Percentiles rank a stretch among this genome's conserved stretches.
Conservation (phyloP, 2,329 filamentous ascomycete species). For the Hypoxylon sp. region DNA sequence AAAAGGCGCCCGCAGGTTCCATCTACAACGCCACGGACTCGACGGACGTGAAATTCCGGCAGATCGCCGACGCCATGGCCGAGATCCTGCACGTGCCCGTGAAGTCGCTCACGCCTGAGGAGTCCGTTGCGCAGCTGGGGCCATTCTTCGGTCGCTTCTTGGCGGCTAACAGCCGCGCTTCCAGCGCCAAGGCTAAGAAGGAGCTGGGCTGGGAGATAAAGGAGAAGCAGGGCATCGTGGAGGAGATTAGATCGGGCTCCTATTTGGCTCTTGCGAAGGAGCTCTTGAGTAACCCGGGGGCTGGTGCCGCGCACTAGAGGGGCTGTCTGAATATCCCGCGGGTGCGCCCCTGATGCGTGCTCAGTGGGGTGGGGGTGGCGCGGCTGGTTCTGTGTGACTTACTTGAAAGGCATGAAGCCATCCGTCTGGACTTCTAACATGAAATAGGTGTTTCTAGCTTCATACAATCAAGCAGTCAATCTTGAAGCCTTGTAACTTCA, state of each 20-base stretch:
- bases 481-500: constrained; percentile 60
- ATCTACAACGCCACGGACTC: constrained; percentile 55
- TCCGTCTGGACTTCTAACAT: neutral
- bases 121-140: constrained; percentile 50
- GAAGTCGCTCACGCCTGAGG: constrained; percentile 47
- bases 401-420: neutral
- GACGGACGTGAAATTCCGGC: constrained; percentile 54
- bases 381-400: neutral
- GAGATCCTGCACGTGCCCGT: constrained; percentile 46
- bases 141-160: constrained; percentile 56
- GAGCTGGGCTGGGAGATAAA: constrained; percentile 58
- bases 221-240: constrained; percentile 53
- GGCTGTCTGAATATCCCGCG: too few species aligned
- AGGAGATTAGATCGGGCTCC: constrained; percentile 54
- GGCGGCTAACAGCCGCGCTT: constrained; percentile 53
- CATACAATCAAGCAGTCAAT: constrained; percentile 65
- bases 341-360: neutral
- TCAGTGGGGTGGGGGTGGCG: neutral
- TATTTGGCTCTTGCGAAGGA: constrained; percentile 42
- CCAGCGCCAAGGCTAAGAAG: constrained; percentile 56
- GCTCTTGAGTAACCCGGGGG: constrained; percentile 6
- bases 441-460: neutral
- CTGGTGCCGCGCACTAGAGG: constrained; percentile 1
- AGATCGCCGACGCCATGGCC: constrained; percentile 51
- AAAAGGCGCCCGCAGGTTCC: constrained; percentile 55